These are phyloP conservation scores for Salix dunnii DNA, from an alignment of 345 rosid genomes.

Conservation along the genomic window DNA sequence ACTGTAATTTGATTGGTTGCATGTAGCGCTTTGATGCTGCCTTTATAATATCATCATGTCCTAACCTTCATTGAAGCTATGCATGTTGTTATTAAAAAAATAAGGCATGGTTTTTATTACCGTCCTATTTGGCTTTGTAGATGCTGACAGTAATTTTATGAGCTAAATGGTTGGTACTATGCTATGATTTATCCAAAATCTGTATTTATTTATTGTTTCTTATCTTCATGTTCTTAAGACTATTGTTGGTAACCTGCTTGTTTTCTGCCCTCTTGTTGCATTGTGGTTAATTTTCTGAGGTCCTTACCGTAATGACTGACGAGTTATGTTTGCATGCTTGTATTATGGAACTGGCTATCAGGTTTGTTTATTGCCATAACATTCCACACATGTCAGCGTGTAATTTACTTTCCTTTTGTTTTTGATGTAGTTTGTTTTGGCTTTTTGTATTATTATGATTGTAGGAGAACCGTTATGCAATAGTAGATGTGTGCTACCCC, in stretches of 20 bases:
- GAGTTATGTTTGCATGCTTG: neutral
- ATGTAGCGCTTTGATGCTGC: neutral
- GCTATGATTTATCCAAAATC: no score
- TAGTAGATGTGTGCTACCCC: constrained; percentile 87
- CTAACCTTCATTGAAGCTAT: neutral
- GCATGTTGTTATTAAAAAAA: neutral
- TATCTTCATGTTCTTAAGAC: no score
- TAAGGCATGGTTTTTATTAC: neutral
- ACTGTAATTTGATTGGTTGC: neutral
- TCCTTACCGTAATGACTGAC: neutral
- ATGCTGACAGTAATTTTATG: neutral
- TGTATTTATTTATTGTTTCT: no score
- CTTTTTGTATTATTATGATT: constrained; percentile 1
- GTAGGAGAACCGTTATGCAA: constrained; percentile 88
- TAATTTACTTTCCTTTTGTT: neutral
- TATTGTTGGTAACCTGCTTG: no score
- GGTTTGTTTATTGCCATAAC: neutral
- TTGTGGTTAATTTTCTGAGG: no score
- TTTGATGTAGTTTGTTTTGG: neutral
- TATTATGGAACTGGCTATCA: no score
- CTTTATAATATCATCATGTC: neutral
- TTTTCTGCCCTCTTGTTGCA: no score
- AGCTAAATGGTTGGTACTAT: neutral
- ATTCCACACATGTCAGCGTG: neutral
- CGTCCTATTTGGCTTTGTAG: neutral